Evolutionary conservation across 2,329 filamentous ascomycete species (phyloP).

Genomic region (Mollisia scopiformis): DNA sequence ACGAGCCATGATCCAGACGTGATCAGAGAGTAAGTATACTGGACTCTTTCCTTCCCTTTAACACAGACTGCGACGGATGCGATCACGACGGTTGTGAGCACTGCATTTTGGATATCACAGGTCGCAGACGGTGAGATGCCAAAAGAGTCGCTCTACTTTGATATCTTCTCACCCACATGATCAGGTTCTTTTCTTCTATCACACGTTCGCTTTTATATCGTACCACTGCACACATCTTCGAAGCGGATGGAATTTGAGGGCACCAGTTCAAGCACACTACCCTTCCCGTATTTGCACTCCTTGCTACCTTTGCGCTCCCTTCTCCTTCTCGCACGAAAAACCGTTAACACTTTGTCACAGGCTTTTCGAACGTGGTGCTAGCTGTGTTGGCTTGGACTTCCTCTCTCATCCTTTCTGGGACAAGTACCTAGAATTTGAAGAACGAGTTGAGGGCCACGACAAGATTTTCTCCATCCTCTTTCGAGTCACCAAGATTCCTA

Average conservation of each 20-base stretch:
- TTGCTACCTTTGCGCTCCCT: slow-evolving; percentile 40
- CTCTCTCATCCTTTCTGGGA: slow-evolving; percentile 97
- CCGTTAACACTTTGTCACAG: slow-evolving; percentile 50
- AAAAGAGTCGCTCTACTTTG: slow-evolving; percentile 59
- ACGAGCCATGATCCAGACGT: slow-evolving; percentile 92
- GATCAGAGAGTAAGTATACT: slow-evolving; percentile 98
- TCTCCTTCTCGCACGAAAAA: slow-evolving; percentile 19
- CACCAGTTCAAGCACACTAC: slow-evolving; percentile 56
- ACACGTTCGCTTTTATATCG: slow-evolving; percentile 47
- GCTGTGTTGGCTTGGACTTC: slow-evolving; percentile 88
- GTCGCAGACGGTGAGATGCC: slow-evolving; percentile 72
- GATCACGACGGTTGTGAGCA: slow-evolving; percentile 31
- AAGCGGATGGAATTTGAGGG: slow-evolving; percentile 48
- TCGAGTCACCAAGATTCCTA: slow-evolving; percentile 85
- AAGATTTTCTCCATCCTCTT: slow-evolving; percentile 83
- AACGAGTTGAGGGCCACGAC: slow-evolving; percentile 81
- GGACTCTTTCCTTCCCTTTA: slow-evolving; percentile 68
- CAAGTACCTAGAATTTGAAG: slow-evolving; percentile 97
- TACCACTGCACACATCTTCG: slow-evolving; percentile 40
- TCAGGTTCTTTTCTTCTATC: slow-evolving; percentile 60
- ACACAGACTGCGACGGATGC: slow-evolving; percentile 48
- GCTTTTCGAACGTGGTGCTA: slow-evolving; percentile 88
- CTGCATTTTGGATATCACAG: slow-evolving; percentile 41
- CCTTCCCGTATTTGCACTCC: slow-evolving; percentile 65
- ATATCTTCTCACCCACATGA: slow-evolving; percentile 67